Base-by-base conservation (phyloP, 805 yeast species). In the Groenewaldozyma salmanticensis region DNA sequence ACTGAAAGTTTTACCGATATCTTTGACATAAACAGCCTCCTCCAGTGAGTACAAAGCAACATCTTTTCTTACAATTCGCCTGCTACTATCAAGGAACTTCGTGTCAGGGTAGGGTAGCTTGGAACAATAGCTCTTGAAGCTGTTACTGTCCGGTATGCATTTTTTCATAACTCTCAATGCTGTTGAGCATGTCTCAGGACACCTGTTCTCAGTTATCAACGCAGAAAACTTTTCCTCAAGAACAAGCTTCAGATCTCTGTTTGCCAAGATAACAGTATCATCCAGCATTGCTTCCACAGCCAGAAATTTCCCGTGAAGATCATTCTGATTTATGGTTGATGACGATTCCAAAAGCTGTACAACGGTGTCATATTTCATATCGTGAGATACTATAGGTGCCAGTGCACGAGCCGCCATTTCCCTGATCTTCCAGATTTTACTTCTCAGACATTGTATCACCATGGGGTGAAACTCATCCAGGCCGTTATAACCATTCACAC, bases 391-490 rank as follows among this genome's bases (percentile, higher is more conserved):
- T 37, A 80, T 58, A 0, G 79, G 61, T 0, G 80, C 73, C 1
- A 84, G 52, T 3, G 86, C 74, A 53, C 78, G 69, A 0, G 95
- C 84, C 0, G 95, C 82, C 74, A 84, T 74, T 54, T 88, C 96
- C 47, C 98, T 71, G 5, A 92, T 71, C 52, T 86, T 86, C 95
- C 95, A 90, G 42, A 70, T 65, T 33, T 59, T 60, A 44, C 75
- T 72, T 0, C 64, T 63, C 22, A 88, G 61, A 46, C 80, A 70
- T 16, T 52, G 39, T 20, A 65, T 49, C 13, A 84, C 60, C 17
- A 72, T 57, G 0, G 70, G 68, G 37, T 66, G 61, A 51, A 86
- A 81, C 4, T 65, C 74, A 5, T 60, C 61, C 37, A 81, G 44
- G 0, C 75, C 79, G 34, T 64, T 66, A 43, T 71, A 70, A 0